Evolutionary conservation across 108 stramenopile genomes (phyloP), one percentile per base, ranked within the genome.

Genomic region (Poteriospumella lacustris): DNA sequence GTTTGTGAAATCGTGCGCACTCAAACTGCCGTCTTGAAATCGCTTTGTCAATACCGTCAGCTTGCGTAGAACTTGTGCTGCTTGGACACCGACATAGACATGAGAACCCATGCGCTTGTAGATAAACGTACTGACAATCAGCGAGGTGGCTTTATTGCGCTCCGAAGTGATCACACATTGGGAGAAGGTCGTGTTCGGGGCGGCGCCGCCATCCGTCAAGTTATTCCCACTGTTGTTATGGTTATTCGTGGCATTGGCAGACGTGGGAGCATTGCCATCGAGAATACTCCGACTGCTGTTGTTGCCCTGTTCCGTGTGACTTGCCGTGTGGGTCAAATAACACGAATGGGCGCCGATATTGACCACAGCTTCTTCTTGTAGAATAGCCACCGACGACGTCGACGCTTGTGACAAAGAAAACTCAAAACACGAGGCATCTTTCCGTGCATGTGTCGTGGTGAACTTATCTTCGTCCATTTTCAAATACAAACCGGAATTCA

Each of bases 61-160:
- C 42, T 73, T 5, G 3, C 70, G 3, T 42, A 73, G 33, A 38
- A 12, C 36, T 3, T 3, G 9, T 42, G 70, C 42, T 33, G 70
- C 70, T 24, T 73, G 44, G 44, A 42, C 41, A 5, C 70, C 70
- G 33, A 73, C 70, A 73, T 52, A 42, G 12, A 73, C n/a, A 56
- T 73, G 44, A 73, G 38, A 3, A 52, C 12, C 70, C 5, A 73
- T 73, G 15, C 33, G 12, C 41, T 73, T 5, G 5, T 9, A 56
- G 28, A 3, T 42, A 26, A 3, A 19, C 26, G 42, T 33, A 38
- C 19, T 52, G 24, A 73, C 19, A 3, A 38, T 44, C 9, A 68
- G 33, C 38, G 70, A 56, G 9, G 36, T 3, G 12, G 70, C 70
- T 56, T 56, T 5, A 73, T n/a, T n/a, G n/a, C n/a, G n/a, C n/a